Base-by-base conservation (phyloP, 192 early-diverging fungal genomes). In the Coemansia furcata region DNA sequence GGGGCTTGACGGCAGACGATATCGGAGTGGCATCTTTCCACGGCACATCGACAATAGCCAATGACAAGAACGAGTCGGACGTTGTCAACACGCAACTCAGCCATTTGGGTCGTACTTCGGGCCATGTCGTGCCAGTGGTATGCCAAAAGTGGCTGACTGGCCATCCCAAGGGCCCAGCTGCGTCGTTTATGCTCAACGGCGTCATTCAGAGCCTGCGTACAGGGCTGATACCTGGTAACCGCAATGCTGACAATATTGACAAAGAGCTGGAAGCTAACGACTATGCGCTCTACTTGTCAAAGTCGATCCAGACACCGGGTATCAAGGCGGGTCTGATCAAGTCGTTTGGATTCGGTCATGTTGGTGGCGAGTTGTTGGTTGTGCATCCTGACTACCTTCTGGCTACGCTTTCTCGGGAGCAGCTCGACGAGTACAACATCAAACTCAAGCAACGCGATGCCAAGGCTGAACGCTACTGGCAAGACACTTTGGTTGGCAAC, bases 1-100 rank as follows among this genome's bases (percentile, higher is more conserved):
- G 87, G 77, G 94, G 94, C 38, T 79, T 97, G 61, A 93, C 87
- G 32, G 84, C 94, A 43, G 93, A 97, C n/a, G n/a, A n/a, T n/a
- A n/a, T n/a, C n/a, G n/a, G n/a, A n/a, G n/a, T 95, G 49, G 92
- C 92, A 6, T 97, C 94, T 30, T 97, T 97, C 92, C 95, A 97
- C 82, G 95, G 95, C 61, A 97, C 95, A 19, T 90, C 90, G 35
- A 98, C 95, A 63, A 88, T 90, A 77, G 93, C 93, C 49, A 97
- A 97, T 76, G 95, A 97, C 79, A 90, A 92, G 86, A 97, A 95
- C 83, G 93, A 95, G 76, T 97, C 94, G 7, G 88, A 89, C 14
- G 93, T 92, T 2, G 59, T 94, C 49, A 92, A 95, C 85, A 84
- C 89, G 66, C 93, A 97, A 82, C 74, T 97, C 66, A 82, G 77